These are phyloP conservation scores for Trichoderma brevicompactum DNA, from an alignment of 2,329 filamentous ascomycete species.

Conservation along the genomic window DNA sequence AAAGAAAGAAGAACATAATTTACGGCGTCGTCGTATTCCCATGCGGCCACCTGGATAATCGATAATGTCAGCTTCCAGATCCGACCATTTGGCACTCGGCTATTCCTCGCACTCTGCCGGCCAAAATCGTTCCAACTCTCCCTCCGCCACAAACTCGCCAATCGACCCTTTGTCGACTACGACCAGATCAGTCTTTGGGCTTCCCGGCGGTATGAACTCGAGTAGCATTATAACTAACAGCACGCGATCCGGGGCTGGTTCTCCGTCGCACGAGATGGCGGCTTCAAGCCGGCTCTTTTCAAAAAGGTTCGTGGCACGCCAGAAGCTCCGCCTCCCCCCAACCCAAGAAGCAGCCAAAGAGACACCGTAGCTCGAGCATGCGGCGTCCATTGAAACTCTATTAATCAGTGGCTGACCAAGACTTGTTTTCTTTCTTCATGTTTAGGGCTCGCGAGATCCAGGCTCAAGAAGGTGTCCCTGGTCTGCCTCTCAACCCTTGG, in stretches of 20 bases:
- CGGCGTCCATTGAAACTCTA: background rate
- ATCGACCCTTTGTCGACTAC: slow-evolving; percentile 70
- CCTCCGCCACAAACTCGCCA: slow-evolving; percentile 78
- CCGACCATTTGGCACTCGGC: slow-evolving; percentile 84
- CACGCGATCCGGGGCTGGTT: slow-evolving; percentile 84
- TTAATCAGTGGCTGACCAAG: background rate
- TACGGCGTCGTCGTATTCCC: slow-evolving; percentile 37
- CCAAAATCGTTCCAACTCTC: slow-evolving; percentile 76
- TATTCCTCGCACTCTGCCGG: slow-evolving; percentile 70
- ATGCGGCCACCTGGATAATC: slow-evolving; percentile 69
- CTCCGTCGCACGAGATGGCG: slow-evolving; percentile 88
- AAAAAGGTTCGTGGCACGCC: slow-evolving; percentile 73
- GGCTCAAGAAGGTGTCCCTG: slow-evolving; percentile 85
- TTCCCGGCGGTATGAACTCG: slow-evolving; percentile 65
- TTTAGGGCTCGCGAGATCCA: slow-evolving; percentile 90
- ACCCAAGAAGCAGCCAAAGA: background rate
- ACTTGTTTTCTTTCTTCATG: background rate
- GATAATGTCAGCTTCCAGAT: slow-evolving; percentile 91
- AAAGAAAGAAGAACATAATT: background rate
- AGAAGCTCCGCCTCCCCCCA: slow-evolving; percentile 10
- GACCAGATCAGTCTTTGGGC: slow-evolving; percentile 73
- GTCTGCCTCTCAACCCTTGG: slow-evolving; percentile 75
- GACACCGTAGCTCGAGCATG: background rate
- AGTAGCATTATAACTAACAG: slow-evolving; percentile 62
- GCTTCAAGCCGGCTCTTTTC: slow-evolving; percentile 79